Conservation (phyloP, 768 basidiomycete genomes). For the Cystobasidium ongulense region DNA sequence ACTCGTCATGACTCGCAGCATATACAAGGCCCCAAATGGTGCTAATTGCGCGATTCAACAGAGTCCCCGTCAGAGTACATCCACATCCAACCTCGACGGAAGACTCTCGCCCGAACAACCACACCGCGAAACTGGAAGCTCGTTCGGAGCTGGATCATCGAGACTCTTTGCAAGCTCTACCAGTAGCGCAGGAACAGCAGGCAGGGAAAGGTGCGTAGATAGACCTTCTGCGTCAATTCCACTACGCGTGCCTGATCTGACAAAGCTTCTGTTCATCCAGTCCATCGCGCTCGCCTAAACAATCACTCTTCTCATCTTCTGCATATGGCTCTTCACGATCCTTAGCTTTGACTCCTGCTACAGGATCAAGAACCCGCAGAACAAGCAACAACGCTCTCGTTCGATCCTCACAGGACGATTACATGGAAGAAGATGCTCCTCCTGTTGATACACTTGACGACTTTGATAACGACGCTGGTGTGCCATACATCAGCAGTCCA, state of each 20-base stretch:
- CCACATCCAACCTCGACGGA: background rate
- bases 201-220: background rate
- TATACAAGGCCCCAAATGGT: background rate
- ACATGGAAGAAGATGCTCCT: conserved; percentile 40
- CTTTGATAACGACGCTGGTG: conserved; percentile 31
- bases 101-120: background rate
- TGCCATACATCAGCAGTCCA: background rate
- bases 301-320: background rate
- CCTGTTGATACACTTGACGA: conserved; percentile 36
- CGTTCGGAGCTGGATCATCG: conserved; percentile 7
- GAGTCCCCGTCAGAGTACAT: conserved; percentile 8
- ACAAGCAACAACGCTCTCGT: background rate
- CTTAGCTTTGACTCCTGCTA: background rate
- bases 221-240: background rate
- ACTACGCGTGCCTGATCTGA: background rate
- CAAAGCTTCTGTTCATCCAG: background rate
- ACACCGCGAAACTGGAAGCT: background rate
- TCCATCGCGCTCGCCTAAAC: conserved; percentile 12
- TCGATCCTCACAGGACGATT: conserved; percentile 7
- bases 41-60: background rate
- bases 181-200: conserved; percentile 7
- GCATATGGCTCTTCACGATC: conserved; percentile 9
- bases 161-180: conserved; percentile 2
- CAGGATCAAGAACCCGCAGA: background rate
- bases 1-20: background rate